Base-by-base conservation (phyloP, 2,329 filamentous ascomycete species). In the Alternaria brassicae region DNA sequence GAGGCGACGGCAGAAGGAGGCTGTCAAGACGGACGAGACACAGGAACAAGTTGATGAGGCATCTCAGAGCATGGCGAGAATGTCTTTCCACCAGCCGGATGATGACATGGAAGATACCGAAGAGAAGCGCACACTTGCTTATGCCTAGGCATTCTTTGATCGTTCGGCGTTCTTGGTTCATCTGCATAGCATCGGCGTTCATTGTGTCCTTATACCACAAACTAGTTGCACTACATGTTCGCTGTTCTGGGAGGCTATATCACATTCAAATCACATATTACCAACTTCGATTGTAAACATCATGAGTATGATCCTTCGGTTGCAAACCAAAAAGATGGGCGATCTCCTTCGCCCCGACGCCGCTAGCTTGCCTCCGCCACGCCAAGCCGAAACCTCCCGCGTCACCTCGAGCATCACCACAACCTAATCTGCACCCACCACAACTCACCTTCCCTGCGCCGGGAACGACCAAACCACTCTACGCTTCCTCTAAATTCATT, bases 1-100 rank as follows among this genome's bases (percentile, higher is more conserved):
- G 61, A 81, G 80, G 67, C 82, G 83, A 48, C 28, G 28, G 17
- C 65, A 62, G 58, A 50, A 77, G 77, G 60, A 77, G 36, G 52
- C 60, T 23, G 45, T 28, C 5, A 15, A 54, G 6, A 17, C 44
- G 39, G 37, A 59, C n/a, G 49, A 51, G 28, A 40, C 63, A 19
- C 56, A 57, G 15, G 51, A 65, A 42, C 58, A 58, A 28, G 54
- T 71, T 12, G 60, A 68, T 9, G 56, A 70, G 32, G 64, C 66
- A 9, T 70, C 67, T 9, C 58, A 65, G 27, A 53, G 55, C 15
- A 53, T 71, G 13, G 60, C 63, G 10, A 63, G 47, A 17, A 56
- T 71, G 40, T 71, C 69, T 7, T 70, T 71, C 21, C 54, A 61
- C 12, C 47, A 65, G 51, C 49, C 50, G 2, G 49, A 62, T 23